Evolutionary conservation across 495 filamentous ascomycete species (phyloP).

Genomic region (Aspergillus kassunensis): DNA sequence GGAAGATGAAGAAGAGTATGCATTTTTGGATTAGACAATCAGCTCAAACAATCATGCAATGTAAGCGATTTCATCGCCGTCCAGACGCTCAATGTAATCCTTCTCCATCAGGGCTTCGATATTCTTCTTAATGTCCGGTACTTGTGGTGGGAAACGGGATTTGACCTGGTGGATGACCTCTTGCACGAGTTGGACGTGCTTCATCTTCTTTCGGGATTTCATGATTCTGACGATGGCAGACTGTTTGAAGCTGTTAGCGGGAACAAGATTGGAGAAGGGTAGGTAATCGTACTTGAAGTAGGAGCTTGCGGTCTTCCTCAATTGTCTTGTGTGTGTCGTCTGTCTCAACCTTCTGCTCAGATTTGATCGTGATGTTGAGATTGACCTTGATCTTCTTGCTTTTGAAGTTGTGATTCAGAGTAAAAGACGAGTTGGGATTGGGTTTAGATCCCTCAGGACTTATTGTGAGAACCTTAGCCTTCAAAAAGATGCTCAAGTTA

Average conservation of each 20-base stretch:
- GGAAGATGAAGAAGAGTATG: too few species aligned
- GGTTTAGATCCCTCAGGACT: constrained; percentile 68
- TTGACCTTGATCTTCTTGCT: constrained; percentile 97
- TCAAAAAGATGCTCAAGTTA: constrained; percentile 75
- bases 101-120: constrained; percentile 99
- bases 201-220: constrained; percentile 99
- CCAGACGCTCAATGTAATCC: constrained; percentile 94
- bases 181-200: constrained; percentile 86
- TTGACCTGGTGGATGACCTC: constrained; percentile 95
- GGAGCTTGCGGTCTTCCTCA: constrained; percentile 92
- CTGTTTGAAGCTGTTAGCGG: constrained; percentile 45
- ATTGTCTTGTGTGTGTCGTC: constrained; percentile 99
- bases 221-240: constrained; percentile 98
- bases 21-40: too few species aligned
- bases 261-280: constrained; percentile 1
- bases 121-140: constrained; percentile 97
- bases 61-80: constrained; percentile 91
- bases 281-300: constrained; percentile 81
- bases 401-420: constrained; percentile 91
- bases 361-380: constrained; percentile 89
- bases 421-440: constrained; percentile 69
- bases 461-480: constrained; percentile 78
- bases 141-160: constrained; percentile 87
- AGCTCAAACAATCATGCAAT: constrained; percentile 54
- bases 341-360: constrained; percentile 89